These are phyloP conservation scores for Hordeum pubiflorum DNA, from an alignment of 202 grass and related monocot species.

Conservation along the genomic window DNA sequence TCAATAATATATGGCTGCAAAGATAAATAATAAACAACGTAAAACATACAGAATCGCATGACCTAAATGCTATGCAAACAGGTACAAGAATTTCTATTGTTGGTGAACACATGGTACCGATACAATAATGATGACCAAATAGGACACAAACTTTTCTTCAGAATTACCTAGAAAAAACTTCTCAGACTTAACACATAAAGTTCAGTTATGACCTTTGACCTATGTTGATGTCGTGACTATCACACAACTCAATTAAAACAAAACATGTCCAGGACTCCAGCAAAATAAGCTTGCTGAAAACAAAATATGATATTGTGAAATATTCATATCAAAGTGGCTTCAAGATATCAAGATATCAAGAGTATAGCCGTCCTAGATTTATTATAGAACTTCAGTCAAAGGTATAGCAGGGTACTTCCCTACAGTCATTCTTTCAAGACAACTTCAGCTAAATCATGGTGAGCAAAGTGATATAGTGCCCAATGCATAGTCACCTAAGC, in stretches of 20 bases:
- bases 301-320: neutral
- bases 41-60: neutral
- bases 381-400: neutral
- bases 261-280: neutral
- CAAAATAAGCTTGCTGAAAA: neutral
- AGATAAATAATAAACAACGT: constrained; percentile 7
- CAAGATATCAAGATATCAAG: neutral
- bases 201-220: neutral
- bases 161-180: neutral
- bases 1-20: constrained; percentile 75
- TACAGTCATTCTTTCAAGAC: neutral
- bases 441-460: neutral
- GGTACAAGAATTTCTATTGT: neutral
- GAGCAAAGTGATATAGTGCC: neutral
- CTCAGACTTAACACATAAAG: neutral
- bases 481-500: neutral
- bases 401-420: neutral
- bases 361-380: neutral
- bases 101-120: neutral
- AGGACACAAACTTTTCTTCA: neutral
- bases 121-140: neutral
- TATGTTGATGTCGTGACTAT: neutral
- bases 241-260: neutral
- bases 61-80: neutral
- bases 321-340: neutral